Evolutionary conservation across 805 yeast genomes (phyloP), one percentile per base, ranked within the genome.

Genomic region (Saccharomycopsis sp.): DNA sequence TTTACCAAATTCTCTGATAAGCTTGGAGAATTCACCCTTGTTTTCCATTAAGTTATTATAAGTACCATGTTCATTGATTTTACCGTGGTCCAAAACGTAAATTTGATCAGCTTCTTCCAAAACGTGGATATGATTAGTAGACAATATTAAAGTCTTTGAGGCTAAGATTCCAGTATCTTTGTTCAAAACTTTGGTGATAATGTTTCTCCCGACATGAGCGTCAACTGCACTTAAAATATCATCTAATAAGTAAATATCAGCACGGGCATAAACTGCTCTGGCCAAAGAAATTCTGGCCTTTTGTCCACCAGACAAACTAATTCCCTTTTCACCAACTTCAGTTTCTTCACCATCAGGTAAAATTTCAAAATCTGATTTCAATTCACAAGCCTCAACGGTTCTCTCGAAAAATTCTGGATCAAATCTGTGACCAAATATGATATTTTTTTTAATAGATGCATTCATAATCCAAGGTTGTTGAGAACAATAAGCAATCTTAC

Each of bases 141-240:
- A 70, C 42, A 79, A 62, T 32, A 79, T 63, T 24, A 75, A 65
- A 2, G 83, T 74, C 53, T 77, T 78, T 2, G 71, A 58, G 6
- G 64, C 62, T 40, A 79, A 60, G 11, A 79, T 52, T 21, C 84
- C 84, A 5, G 50, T 48, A 9, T 31, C 35, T 34, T 54, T 57
- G 28, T 68, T 65, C 14, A 77, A 56, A 13, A 79, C 81, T 31
- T 68, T 54, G 4, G 72, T 65, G 51, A 75, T 70, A 43, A 78
- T 72, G 43, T 69, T 71, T 49, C 66, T 71, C 37, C 81, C 77
- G 40, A 81, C 88, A 56, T 80, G 80, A 2, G 84, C 77, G 63
- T 81, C 88, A 16, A 81, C 88, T 2, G 87, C 87, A 52, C 82
- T 73, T 45, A 81, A 63, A 21, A 81, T 68, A 56, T 81, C 88